Evolutionary conservation across 1,139 yeast species (phyloP).

Genomic region (Candida albicans): DNA sequence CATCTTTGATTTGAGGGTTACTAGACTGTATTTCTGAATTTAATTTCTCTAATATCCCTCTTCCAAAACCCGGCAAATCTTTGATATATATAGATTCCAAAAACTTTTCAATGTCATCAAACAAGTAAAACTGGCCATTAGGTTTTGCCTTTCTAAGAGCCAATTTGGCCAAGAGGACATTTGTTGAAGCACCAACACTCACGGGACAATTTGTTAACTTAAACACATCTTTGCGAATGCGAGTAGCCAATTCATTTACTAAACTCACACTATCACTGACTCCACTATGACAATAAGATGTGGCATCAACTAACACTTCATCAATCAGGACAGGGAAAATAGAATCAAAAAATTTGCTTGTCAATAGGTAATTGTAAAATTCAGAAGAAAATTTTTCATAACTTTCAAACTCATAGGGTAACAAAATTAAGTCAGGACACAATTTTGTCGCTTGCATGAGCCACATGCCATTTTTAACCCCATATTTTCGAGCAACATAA

Average conservation of each 20-base stretch:
- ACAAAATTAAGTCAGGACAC: conserved; percentile 63
- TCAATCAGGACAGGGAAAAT: conserved; percentile 88
- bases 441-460: conserved; percentile 56
- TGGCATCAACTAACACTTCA: conserved; percentile 78
- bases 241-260: conserved; percentile 29
- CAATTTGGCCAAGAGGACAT: conserved; percentile 77
- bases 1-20: conserved; percentile 25
- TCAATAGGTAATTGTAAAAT: conserved; percentile 56
- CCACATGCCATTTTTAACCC: conserved; percentile 92
- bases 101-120: conserved; percentile 32
- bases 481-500: conserved; percentile 73
- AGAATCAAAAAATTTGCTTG: conserved; percentile 50
- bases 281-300: conserved; percentile 30
- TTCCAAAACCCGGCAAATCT: conserved; percentile 87
- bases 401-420: conserved; percentile 73
- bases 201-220: conserved; percentile 60
- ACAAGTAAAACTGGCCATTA: conserved; percentile 51
- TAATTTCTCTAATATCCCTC: conserved; percentile 34
- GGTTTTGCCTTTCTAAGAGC: conserved; percentile 81
- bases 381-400: conserved; percentile 55
- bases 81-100: conserved; percentile 47
- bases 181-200: conserved; percentile 74
- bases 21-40: conserved; percentile 7
- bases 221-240: conserved; percentile 48
- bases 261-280: conserved; percentile 13